A percentile compares a stretch with the other conserved stretches of the same genome.
These are phyloP conservation scores for Forsythia viridissima DNA, from an alignment of 257 asterid species.

Conservation along the genomic window DNA sequence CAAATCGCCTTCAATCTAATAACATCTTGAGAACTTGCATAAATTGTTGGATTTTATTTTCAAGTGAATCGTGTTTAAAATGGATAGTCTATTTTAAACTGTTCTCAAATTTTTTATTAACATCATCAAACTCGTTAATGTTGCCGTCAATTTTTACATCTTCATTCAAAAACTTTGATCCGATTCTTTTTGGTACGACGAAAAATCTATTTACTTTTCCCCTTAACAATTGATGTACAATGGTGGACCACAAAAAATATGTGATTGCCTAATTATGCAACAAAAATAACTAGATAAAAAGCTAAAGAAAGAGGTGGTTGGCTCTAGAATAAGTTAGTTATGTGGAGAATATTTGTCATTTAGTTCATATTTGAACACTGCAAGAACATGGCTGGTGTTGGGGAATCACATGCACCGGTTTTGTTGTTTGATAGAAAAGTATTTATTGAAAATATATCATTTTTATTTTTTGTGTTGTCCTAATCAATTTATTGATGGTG, in stretches of 20 bases:
- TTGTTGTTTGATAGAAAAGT: conserved; percentile 18
- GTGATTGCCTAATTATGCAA: conserved; percentile 22
- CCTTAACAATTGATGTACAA: not conserved
- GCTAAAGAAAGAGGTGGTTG: conserved; percentile 36
- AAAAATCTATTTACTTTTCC: not conserved
- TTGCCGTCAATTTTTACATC: not conserved
- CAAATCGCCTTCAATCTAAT: too few species aligned
- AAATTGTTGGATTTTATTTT: not conserved
- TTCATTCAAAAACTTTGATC: too few species aligned
- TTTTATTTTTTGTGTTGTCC: conserved; percentile 24
- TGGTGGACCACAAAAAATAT: not conserved
- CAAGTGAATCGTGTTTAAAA: not conserved
- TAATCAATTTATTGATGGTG: conserved; percentile 3
- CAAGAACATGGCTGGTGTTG: conserved; percentile 59
- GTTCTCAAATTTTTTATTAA: too few species aligned
- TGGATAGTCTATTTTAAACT: too few species aligned
- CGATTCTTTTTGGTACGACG: not conserved
- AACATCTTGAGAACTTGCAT: not conserved
- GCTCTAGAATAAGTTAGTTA: conserved; percentile 24
- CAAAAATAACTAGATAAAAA: conserved; percentile 33
- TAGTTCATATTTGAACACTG: conserved; percentile 34
- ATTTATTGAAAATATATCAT: not conserved
- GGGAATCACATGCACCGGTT: conserved; percentile 55
- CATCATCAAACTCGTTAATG: not conserved
- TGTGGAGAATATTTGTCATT: conserved; percentile 30